phyloP scores from a whole-genome alignment of 352 stramenopile species.

The Pelagophyceae sp. region DNA sequence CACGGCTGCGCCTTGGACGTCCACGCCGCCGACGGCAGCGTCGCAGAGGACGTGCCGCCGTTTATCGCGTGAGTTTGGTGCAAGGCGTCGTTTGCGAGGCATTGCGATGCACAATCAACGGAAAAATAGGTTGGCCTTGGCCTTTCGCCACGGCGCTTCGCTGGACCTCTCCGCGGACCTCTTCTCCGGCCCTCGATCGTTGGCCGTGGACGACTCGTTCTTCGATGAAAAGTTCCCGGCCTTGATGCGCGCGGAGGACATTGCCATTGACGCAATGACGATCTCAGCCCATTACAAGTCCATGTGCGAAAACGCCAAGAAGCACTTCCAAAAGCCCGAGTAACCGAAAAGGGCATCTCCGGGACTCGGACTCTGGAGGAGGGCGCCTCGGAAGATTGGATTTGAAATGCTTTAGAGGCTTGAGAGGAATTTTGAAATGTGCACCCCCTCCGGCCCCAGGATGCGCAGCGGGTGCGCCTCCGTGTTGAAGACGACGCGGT shows the following conservation, averaged over 20 bases:
- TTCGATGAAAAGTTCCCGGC: not conserved
- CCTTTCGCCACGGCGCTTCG: not conserved
- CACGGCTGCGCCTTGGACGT: not conserved
- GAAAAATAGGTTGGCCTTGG: not conserved
- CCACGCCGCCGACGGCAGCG: not conserved
- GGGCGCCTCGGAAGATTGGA: too few relatives aligned
- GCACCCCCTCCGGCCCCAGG: slow-evolving; percentile 13
- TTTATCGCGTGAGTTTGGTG: too few relatives aligned
- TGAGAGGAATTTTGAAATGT: not conserved
- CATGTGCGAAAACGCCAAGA: not conserved
- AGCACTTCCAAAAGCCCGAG: not conserved
- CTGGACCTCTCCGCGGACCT: not conserved
- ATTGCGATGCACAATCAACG: too few relatives aligned
- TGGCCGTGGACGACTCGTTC: not conserved
- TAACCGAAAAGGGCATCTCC: not conserved
- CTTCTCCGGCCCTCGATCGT: not conserved
- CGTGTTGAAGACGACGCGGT: slow-evolving; percentile 91
- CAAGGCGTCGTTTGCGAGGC: too few relatives aligned
- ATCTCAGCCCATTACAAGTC: not conserved
- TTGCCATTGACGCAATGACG: not conserved
- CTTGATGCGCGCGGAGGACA: not conserved
- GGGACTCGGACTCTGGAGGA: too few relatives aligned
- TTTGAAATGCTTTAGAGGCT: too few relatives aligned
- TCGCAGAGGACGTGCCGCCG: not conserved
- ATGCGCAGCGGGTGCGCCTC: slow-evolving; percentile 76